A percentile compares a stretch with the other conserved stretches of the same genome.
These are phyloP conservation scores for Papilionanthe hybrid DNA, from an alignment of 116 monocot genomes.

Conservation along the genomic window DNA sequence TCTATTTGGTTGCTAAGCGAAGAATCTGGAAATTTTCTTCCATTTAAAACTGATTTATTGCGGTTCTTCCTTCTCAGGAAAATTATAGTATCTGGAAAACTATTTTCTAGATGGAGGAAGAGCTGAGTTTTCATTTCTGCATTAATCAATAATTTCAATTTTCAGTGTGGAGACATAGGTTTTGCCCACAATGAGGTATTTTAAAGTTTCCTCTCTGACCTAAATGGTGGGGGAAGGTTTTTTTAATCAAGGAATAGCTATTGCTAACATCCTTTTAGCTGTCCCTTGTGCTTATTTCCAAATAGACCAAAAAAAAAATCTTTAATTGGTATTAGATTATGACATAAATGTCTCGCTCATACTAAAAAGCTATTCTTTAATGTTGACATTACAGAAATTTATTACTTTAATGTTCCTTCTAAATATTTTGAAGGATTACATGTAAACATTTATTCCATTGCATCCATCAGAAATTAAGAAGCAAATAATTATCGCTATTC, in stretches of 20 bases:
- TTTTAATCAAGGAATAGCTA: not conserved
- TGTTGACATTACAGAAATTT: not conserved
- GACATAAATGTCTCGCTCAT: not conserved
- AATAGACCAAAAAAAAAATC: too few species aligned
- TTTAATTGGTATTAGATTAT: not conserved
- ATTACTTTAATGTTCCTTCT: too few species aligned
- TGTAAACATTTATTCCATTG: not conserved
- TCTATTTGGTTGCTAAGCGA: slow-evolving; percentile 1
- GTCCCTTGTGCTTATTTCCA: not conserved
- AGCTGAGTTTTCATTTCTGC: slow-evolving; percentile 8
- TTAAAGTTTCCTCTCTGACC: not conserved
- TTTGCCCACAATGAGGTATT: not conserved
- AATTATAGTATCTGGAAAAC: not conserved
- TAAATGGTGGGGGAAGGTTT: not conserved
- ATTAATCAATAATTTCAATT: slow-evolving; percentile 1
- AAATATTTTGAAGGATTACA: not conserved
- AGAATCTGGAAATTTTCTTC: not conserved
- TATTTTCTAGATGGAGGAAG: slow-evolving; percentile 4
- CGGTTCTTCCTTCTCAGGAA: not conserved
- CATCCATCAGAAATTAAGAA: not conserved
- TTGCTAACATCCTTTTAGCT: not conserved
- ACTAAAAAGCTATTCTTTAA: not conserved
- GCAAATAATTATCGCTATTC: not conserved
- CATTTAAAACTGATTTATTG: not conserved
- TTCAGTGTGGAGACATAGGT: not conserved